A percentile compares a stretch with the other conserved stretches of the same genome.
Conservation (phyloP, 306 rosid genomes). For the Trifolium subterraneum region DNA sequence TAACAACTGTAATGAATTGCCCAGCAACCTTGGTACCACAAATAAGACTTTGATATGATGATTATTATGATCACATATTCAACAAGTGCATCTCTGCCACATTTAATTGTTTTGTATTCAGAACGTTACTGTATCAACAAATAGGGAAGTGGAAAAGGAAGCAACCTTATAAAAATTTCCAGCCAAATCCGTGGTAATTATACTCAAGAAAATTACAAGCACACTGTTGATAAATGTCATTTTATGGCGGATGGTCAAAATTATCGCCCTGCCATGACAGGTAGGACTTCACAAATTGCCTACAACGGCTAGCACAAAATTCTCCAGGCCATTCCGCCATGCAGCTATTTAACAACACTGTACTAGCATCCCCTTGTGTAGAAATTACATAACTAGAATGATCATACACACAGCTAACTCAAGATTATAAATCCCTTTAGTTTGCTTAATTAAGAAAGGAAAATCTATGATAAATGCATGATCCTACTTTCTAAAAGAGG, state of each 20-base stretch:
- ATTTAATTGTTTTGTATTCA: background rate
- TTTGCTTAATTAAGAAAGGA: conserved; percentile 14
- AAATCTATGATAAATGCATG: conserved; percentile 1
- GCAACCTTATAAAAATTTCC: conserved; percentile 3
- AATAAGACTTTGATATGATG: background rate
- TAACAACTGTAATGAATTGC: conserved; percentile 5
- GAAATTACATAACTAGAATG: conserved; percentile 28
- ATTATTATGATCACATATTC: background rate
- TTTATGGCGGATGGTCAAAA: background rate
- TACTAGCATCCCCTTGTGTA: background rate
- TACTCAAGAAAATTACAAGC: background rate
- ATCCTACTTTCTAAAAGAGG: background rate
- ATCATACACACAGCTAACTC: conserved; percentile 11
- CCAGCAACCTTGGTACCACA: conserved; percentile 1
- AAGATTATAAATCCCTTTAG: conserved; percentile 5
- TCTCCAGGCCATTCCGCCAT: background rate
- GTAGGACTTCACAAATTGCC: background rate
- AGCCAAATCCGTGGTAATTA: background rate
- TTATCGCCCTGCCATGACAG: background rate
- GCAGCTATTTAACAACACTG: background rate
- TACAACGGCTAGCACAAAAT: background rate
- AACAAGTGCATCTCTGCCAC: conserved; percentile 5
- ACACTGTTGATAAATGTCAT: background rate
- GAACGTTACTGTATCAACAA: background rate
- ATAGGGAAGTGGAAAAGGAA: background rate